Evolutionary conservation across 345 rosid genomes (phyloP), one percentile per base, ranked within the genome.

Genomic region (Raphanus raphanistrum): DNA sequence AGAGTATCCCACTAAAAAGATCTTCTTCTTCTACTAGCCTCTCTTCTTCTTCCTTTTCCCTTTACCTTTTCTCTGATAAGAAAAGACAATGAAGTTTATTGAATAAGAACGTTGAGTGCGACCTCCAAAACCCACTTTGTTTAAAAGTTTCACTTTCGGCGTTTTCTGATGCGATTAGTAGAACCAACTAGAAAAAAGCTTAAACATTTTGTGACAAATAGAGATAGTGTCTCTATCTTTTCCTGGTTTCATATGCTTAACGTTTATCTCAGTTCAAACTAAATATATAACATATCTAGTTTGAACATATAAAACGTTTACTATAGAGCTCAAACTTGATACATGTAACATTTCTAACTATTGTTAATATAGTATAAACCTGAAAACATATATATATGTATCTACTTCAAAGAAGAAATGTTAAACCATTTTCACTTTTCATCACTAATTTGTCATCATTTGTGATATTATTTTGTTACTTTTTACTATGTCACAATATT

Each of bases 1-100:
- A 79, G 85, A 88, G 85, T 82, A 92, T 92, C 92, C 90, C 87
- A 86, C 86, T 73, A 3, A 75, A 85, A 84, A 74, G 79, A 63
- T 70, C 55, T 50, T 45, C 54, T 45, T 70, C 55, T 50, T 50
- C 21, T 26, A 4, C 63, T 84, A 59, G 52, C 78, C 71, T 77
- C 57, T 62, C 85, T 71, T n/a, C 55, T 76, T 76, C 73, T 67
- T n/a, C 21, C 59, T 45, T 31, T 60, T 50, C 62, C 29, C 28
- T 48, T 66, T 21, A 21, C 61, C 54, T 81, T 75, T 80, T 74
- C 73, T 43, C 70, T 63, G 38, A 16, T 26, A 58, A 59, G 63
- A 58, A 66, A 78, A 50, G 55, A 50, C 55, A n/a, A 50, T n/a
- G n/a, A 78, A 48, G 73, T 72, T 28, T 64, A 35, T 59, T 57